Conservation (phyloP, 2,329 filamentous ascomycete species). For the Trichoderma sp. region DNA sequence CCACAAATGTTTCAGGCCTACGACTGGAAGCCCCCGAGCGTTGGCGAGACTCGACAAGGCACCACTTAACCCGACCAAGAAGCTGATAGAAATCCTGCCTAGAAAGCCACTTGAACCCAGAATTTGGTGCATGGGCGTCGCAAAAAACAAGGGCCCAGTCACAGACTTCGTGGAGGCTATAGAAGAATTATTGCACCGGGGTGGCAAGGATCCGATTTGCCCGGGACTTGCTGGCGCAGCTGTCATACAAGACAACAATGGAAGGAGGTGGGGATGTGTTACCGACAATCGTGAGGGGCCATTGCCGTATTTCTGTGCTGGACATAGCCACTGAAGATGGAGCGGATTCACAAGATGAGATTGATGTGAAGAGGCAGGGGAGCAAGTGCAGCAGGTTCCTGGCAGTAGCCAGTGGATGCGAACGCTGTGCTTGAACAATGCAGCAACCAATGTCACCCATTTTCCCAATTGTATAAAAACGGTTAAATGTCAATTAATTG, state of each 20-base stretch:
- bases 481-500: not conserved
- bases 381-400: not conserved
- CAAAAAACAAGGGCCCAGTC: not conserved
- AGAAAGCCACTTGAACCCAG: not conserved
- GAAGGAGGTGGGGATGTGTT: conserved; percentile 3
- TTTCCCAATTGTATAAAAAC: not conserved
- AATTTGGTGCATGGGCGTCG: conserved; percentile 1
- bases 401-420: not conserved
- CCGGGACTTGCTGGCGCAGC: not conserved
- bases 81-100: not conserved
- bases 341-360: not conserved
- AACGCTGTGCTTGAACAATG: not conserved
- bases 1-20: not conserved
- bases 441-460: not conserved
- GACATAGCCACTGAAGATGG: not conserved
- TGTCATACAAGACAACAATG: not conserved
- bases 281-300: not conserved
- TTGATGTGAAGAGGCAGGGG: not conserved
- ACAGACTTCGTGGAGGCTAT: not conserved
- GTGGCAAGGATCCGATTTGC: not conserved
- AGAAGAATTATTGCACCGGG: not conserved
- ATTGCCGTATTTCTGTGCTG: not conserved
- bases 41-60: not conserved
- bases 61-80: not conserved
- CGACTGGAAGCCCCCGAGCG: not conserved